Evolutionary conservation across 805 yeast genomes (phyloP).

Genomic region (Spathaspora passalidarum): DNA sequence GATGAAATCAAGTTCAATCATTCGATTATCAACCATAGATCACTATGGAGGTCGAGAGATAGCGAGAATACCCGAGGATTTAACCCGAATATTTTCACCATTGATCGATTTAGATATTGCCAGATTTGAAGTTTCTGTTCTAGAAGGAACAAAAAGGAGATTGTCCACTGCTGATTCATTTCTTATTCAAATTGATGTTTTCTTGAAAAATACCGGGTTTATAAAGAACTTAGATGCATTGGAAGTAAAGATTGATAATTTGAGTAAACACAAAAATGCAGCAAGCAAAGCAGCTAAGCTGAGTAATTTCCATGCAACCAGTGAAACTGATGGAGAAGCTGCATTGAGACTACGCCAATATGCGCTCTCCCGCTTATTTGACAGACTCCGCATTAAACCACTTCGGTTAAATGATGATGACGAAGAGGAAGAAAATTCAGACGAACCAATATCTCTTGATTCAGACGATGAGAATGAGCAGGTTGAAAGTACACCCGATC

Average conservation of each 20-base stretch:
- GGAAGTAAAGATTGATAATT: conserved; percentile 1
- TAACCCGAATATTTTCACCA: conserved; percentile 65
- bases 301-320: conserved; percentile 22
- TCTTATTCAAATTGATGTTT: conserved; percentile 66
- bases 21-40: conserved; percentile 27
- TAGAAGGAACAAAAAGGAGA: conserved; percentile 51
- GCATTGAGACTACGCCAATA: conserved; percentile 49
- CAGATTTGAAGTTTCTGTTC: conserved; percentile 52
- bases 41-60: conserved; percentile 50
- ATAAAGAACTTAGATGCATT: conserved; percentile 9
- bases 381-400: conserved; percentile 40
- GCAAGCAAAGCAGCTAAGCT: conserved; percentile 2
- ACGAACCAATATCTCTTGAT: conserved; percentile 5
- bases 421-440: conserved; percentile 10
- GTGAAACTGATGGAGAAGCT: conserved; percentile 55
- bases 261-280: background rate
- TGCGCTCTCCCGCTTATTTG: conserved; percentile 56
- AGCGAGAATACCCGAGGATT: conserved; percentile 72
- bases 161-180: conserved; percentile 77
- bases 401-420: conserved; percentile 12
- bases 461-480: conserved; percentile 26
- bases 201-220: conserved; percentile 42
- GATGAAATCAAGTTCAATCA: conserved; percentile 27
- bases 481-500: background rate
- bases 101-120: conserved; percentile 56